phyloP scores from a whole-genome alignment of 2,329 filamentous ascomycete genomes.

The Colletotrichum lindemuthianum region DNA sequence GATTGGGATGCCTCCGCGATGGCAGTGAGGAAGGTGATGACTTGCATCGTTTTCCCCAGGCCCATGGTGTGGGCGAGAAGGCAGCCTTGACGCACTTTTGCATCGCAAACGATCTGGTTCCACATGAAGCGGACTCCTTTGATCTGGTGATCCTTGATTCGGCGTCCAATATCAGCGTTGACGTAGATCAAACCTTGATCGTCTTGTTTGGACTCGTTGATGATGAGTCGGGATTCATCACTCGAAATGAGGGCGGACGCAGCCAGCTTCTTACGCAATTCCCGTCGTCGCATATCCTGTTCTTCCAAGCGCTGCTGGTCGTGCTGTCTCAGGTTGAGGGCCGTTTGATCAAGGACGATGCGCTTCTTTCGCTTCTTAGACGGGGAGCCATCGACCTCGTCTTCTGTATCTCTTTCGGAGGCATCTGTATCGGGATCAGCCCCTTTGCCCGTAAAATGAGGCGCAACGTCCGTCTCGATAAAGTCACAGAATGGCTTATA shows the following conservation, averaged over 20 bases:
- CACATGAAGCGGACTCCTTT: slow-evolving; percentile 88
- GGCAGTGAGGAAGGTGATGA: slow-evolving; percentile 83
- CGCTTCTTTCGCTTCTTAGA: slow-evolving; percentile 58
- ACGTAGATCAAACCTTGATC: slow-evolving; percentile 72
- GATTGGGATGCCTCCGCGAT: slow-evolving; percentile 75
- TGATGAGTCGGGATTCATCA: slow-evolving; percentile 64
- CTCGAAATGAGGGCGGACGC: slow-evolving; percentile 53
- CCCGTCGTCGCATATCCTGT: slow-evolving; percentile 62
- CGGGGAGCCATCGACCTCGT: slow-evolving; percentile 41
- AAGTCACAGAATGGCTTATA: slow-evolving; percentile 45
- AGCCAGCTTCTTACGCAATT: slow-evolving; percentile 58
- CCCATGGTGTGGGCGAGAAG: slow-evolving; percentile 92
- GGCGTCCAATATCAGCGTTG: slow-evolving; percentile 68
- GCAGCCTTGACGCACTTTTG: slow-evolving; percentile 73
- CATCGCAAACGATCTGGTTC: slow-evolving; percentile 78
- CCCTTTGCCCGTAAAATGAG: slow-evolving; percentile 19
- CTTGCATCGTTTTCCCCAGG: slow-evolving; percentile 91
- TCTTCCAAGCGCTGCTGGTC: slow-evolving; percentile 64
- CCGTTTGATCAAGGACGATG: slow-evolving; percentile 58
- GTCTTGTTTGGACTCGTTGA: slow-evolving; percentile 74
- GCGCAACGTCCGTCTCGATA: slow-evolving; percentile 36
- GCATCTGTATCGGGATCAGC: slow-evolving; percentile 1
- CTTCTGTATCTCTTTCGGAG: slow-evolving; percentile 17
- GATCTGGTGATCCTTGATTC: slow-evolving; percentile 84
- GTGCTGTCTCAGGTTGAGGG: slow-evolving; percentile 63